Percentiles rank a stretch among this genome's conserved stretches.
Conservation (phyloP, 1,284 basidiomycete genomes). For the Moesziomyces sp. region DNA sequence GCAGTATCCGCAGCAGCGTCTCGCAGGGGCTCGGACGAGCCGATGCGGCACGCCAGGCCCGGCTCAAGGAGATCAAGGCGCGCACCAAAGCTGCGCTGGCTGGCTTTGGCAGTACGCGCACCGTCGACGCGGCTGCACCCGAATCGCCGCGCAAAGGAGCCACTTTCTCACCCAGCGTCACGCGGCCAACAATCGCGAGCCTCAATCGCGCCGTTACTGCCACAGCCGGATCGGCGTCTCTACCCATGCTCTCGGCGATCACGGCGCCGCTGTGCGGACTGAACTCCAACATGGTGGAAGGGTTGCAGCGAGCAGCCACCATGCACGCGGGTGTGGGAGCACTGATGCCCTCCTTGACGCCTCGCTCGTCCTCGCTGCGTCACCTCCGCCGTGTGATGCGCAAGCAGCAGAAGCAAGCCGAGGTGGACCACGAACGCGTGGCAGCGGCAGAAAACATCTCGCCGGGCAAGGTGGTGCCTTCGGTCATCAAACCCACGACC, state of each 20-base stretch:
- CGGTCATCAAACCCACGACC: slow-evolving; percentile 5
- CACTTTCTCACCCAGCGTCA: slow-evolving; percentile 38
- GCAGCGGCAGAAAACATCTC: slow-evolving; percentile 35
- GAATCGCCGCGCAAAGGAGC: slow-evolving; percentile 3
- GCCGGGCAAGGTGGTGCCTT: slow-evolving; percentile 28
- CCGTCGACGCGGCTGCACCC: slow-evolving; percentile 11
- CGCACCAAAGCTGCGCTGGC: slow-evolving; percentile 30
- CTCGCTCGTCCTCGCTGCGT: slow-evolving; percentile 39
- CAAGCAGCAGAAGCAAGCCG: slow-evolving; percentile 36
- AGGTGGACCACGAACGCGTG: slow-evolving; percentile 23
- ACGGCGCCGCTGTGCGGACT: not conserved
- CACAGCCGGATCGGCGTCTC: slow-evolving; percentile 8
- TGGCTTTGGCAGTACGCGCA: slow-evolving; percentile 29
- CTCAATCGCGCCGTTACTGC: slow-evolving; percentile 9
- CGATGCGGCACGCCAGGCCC: slow-evolving; percentile 35
- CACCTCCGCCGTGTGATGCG: slow-evolving; percentile 37
- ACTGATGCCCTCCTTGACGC: slow-evolving; percentile 26
- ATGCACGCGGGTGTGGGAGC: slow-evolving; percentile 20
- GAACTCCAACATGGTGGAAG: not conserved
- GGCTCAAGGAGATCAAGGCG: slow-evolving; percentile 43
- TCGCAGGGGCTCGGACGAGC: slow-evolving; percentile 32
- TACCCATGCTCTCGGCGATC: slow-evolving; percentile 23
- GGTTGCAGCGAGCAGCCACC: slow-evolving; percentile 32
- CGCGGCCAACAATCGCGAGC: slow-evolving; percentile 33
- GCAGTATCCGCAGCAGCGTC: slow-evolving; percentile 34